phyloP scores from a whole-genome alignment of 768 basidiomycete genomes.

The Phlebiopsis flavidoalba region DNA sequence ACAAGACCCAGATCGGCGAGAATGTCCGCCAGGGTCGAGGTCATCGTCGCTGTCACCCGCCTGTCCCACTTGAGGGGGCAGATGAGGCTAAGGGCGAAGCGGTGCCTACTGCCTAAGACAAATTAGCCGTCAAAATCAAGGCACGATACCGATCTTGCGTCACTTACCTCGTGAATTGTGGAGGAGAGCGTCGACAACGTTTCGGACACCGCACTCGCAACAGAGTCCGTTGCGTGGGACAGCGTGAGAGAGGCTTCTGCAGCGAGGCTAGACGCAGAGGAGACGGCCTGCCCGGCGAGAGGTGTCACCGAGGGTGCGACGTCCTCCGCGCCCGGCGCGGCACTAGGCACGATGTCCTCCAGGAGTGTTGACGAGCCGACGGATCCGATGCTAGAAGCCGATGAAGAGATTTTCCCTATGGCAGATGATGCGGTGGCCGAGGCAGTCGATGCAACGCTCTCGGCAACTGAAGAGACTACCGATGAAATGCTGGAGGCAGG shows the following conservation, averaged over 20 bases:
- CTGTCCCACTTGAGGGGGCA: not conserved
- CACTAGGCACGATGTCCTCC: not conserved
- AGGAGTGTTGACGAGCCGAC: conserved; percentile 4
- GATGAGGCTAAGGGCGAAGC: not conserved
- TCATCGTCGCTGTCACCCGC: conserved; percentile 22
- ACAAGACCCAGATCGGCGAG: conserved; percentile 39
- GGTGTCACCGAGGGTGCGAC: conserved; percentile 3
- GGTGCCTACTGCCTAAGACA: not conserved
- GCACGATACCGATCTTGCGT: not conserved
- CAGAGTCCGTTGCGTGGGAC: conserved; percentile 15
- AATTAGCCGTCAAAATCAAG: not conserved
- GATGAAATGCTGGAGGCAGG: conserved; percentile 14
- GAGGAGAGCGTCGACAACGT: conserved; percentile 9
- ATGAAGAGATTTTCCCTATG: not conserved
- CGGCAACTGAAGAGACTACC: conserved; percentile 14
- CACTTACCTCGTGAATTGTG: not conserved
- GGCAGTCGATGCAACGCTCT: conserved; percentile 4
- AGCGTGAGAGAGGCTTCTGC: conserved; percentile 10
- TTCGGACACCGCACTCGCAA: conserved; percentile 14
- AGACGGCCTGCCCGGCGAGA: not conserved
- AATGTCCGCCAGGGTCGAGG: conserved; percentile 34
- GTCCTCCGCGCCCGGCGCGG: conserved; percentile 1
- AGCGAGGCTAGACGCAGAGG: conserved; percentile 2
- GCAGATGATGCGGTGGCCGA: conserved; percentile 8
- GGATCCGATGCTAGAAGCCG: conserved; percentile 2